phyloP scores from a whole-genome alignment of 2,329 filamentous ascomycete genomes.

The Chalaropsis ovoidea region DNA sequence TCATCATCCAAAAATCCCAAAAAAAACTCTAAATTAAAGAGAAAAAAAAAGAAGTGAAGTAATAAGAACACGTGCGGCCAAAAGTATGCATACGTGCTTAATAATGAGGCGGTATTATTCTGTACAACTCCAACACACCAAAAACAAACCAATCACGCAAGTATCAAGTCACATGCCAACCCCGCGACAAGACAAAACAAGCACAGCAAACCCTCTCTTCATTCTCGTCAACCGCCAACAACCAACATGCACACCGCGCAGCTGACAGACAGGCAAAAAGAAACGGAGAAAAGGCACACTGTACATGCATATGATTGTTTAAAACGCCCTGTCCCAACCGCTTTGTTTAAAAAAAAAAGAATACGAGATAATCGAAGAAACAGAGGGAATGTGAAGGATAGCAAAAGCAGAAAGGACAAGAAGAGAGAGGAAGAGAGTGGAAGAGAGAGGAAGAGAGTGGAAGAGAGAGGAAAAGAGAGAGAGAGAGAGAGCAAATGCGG shows the following conservation, averaged over 20 bases:
- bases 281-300: background rate
- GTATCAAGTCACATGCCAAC: too few species aligned
- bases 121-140: slow-evolving; percentile 8
- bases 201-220: too few species aligned
- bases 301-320: background rate
- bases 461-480: too few species aligned
- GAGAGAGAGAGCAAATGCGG: background rate
- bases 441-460: too few species aligned
- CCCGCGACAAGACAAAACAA: too few species aligned
- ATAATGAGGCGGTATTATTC: background rate
- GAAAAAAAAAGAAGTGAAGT: background rate
- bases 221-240: too few species aligned
- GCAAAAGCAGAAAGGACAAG: background rate
- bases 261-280: background rate
- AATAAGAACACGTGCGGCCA: background rate
- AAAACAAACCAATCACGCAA: background rate
- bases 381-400: background rate
- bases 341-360: slow-evolving; percentile 19
- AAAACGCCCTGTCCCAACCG: slow-evolving; percentile 14
- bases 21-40: background rate
- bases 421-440: too few species aligned
- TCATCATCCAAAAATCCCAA: background rate
- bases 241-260: slow-evolving; percentile 4
- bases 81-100: background rate
- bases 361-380: background rate